Evolutionary conservation across 441 rosid species (phyloP), one percentile per base, ranked within the genome.

Genomic region (Jatropha podagrica): DNA sequence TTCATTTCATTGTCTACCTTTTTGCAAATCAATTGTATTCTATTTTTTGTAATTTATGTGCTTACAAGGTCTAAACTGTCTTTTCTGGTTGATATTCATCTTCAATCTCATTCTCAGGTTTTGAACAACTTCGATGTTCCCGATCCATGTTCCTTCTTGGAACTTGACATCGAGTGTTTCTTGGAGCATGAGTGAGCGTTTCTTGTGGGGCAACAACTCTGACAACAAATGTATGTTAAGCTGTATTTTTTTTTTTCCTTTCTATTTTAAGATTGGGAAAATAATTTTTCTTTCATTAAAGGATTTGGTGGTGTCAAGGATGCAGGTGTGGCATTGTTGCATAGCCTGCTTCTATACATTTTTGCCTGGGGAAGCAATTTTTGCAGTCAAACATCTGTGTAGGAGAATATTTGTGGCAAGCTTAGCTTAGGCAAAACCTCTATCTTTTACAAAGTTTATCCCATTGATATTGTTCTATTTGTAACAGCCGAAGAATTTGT

Each of bases 71-170:
- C 3, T 6, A n/a, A 15, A 18, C 13, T 60, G 7, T 54, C 5
- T 38, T 56, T 51, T 56, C 26, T 23, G 23, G 26, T 56, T 59
- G 18, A 37, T 55, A 2, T 59, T 32, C n/a, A 48, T 26, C 14
- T 7, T 26, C 15, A 65, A 23, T 23, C 10, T 18, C 8, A 37
- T 67, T 69, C 55, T 63, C 89, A 96, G 99, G 97, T 91, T 72
- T 79, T 96, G 88, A 84, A 78, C 79, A 96, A 91, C 81, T 96
- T 96, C 18, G 97, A 88, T 76, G 88, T 93, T 55, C 77, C 85
- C 2, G 95, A 96, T 85, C 99, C 98, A 0, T 94, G 98, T 82
- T 88, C 98, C 13, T 94, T 81, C 81, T 73, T 92, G 84, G 98
- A 92, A 82, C 77, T 96, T 23, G 86, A 90, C 82, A 83, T 92